Conservation (phyloP, 306 rosid species). For the Gastrolobium villosum region DNA sequence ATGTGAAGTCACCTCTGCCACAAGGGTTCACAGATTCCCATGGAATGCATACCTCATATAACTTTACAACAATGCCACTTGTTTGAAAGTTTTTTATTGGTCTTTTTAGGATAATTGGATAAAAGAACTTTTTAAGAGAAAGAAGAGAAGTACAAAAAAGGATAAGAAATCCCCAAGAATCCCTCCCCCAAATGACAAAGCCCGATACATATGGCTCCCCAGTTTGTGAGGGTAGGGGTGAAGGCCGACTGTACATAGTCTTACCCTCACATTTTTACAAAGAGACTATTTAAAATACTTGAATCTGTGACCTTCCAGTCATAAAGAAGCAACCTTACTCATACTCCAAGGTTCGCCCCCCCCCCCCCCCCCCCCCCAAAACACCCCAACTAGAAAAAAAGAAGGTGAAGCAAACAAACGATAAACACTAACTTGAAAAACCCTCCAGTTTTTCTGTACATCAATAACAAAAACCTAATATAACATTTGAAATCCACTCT, state of each 20-base stretch:
- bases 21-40: constrained; percentile 25
- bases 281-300: too few relatives aligned
- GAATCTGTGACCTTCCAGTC: too few relatives aligned
- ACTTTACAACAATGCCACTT: constrained; percentile 6
- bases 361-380: too few relatives aligned
- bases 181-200: not conserved
- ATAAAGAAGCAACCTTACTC: too few relatives aligned
- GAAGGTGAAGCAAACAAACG: constrained; percentile 11
- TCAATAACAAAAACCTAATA: too few relatives aligned
- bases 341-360: not conserved
- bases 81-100: not conserved
- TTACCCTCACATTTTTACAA: too few relatives aligned
- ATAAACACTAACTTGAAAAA: constrained; percentile 13
- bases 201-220: too few relatives aligned
- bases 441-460: constrained; percentile 5
- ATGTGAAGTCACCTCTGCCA: not conserved
- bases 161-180: not conserved
- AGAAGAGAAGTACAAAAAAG: constrained; percentile 3
- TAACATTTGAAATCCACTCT: too few relatives aligned
- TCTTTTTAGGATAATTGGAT: constrained; percentile 4
- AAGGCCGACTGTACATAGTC: too few relatives aligned
- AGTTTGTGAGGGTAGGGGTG: too few relatives aligned
- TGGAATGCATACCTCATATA: constrained; percentile 19
- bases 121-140: not conserved
- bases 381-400: not conserved